Evolutionary conservation across 768 basidiomycete genomes (phyloP).

Genomic region (Hygrocybe coccinea): DNA sequence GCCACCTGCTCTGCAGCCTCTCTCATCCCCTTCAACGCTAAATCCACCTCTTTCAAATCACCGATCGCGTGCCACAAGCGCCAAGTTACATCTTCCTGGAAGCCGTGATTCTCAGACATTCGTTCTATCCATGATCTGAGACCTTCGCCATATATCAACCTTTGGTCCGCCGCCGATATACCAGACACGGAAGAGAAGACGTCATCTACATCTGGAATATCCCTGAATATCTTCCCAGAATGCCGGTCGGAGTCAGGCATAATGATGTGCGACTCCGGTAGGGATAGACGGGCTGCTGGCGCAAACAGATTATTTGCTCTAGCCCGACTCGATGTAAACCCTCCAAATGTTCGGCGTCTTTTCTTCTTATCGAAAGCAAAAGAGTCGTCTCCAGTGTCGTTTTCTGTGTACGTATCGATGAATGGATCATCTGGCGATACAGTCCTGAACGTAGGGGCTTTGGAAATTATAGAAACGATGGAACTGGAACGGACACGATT

Average conservation of each 20-base stretch:
- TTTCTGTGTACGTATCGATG: not conserved
- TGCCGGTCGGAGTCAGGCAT: not conserved
- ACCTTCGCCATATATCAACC: not conserved
- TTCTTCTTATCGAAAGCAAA: not conserved
- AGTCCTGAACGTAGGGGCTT: not conserved
- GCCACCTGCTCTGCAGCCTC: slow-evolving; percentile 29
- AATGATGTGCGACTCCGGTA: not conserved
- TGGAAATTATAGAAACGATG: not conserved
- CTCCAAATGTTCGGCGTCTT: slow-evolving; percentile 7
- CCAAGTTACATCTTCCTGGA: slow-evolving; percentile 37
- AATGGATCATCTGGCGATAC: not conserved
- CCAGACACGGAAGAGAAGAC: not conserved
- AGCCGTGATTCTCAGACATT: slow-evolving; percentile 46
- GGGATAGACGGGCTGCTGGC: not conserved
- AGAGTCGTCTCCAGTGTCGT: not conserved
- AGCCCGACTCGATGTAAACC: not conserved
- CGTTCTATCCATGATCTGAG: slow-evolving; percentile 23
- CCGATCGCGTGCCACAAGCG: slow-evolving; percentile 31
- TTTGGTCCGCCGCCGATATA: slow-evolving; percentile 1
- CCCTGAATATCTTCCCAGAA: not conserved
- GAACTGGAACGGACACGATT: not conserved
- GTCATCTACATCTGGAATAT: too few species aligned
- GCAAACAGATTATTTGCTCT: not conserved
- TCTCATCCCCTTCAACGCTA: slow-evolving; percentile 35
- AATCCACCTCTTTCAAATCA: slow-evolving; percentile 37